phyloP scores from a whole-genome alignment of 139 green algal genomes.

The Volvox africanus region DNA sequence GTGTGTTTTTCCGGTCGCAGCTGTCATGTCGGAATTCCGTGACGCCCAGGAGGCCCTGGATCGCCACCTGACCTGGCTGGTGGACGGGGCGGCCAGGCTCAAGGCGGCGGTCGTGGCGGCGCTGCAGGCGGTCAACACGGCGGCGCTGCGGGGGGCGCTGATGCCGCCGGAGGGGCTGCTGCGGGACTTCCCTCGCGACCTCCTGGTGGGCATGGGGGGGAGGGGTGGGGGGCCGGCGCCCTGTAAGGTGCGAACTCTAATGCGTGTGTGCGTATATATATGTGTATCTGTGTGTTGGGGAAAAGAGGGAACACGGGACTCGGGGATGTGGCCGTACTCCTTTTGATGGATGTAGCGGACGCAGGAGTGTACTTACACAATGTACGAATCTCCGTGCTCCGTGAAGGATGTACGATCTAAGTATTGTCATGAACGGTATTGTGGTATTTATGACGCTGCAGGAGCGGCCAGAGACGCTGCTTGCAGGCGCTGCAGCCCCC shows the following conservation, averaged over 20 bases:
- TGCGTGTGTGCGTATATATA: too few species aligned
- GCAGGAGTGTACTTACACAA: too few species aligned
- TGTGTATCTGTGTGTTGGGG: too few species aligned
- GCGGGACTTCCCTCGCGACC: neutral
- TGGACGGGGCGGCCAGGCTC: neutral
- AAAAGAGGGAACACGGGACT: too few species aligned
- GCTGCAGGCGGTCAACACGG: neutral
- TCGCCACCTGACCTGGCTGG: slow-evolving; percentile 41
- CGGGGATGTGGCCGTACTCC: too few species aligned
- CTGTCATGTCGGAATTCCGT: slow-evolving; percentile 26
- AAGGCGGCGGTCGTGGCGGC: slow-evolving; percentile 30
- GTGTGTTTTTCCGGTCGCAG: neutral
- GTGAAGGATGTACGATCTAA: too few species aligned
- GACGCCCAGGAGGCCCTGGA: neutral
- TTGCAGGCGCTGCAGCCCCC: neutral
- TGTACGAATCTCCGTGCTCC: too few species aligned
- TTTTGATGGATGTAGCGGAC: too few species aligned
- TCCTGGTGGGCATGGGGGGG: neutral
- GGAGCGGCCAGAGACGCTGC: neutral
- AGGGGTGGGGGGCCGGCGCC: too few species aligned
- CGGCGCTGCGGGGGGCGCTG: neutral
- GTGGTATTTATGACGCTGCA: neutral
- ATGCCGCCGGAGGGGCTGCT: slow-evolving; percentile 23
- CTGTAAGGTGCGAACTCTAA: too few species aligned
- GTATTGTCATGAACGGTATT: too few species aligned